Evolutionary conservation across 1,139 yeast species (phyloP), one percentile per base, ranked within the genome.

Genomic region (Hansenula sp.): DNA sequence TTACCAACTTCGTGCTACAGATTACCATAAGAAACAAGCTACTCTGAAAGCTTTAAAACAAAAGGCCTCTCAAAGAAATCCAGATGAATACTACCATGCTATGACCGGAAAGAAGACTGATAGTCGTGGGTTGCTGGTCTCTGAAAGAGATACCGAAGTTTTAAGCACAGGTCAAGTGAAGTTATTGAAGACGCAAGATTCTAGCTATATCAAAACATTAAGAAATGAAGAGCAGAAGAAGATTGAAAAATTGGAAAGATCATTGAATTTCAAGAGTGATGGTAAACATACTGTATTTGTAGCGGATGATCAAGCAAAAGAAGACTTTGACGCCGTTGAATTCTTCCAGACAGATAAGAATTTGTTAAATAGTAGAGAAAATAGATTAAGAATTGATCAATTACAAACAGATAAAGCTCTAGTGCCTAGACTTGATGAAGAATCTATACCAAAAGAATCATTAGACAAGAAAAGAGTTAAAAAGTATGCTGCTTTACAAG

Each of bases 51-150:
- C 84, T 1, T 74, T 93, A 50, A 79, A 87, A 57, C 73, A 73
- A 40, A 89, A 89, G 62, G 95, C 87, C 1, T 70, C 74, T 38
- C 74, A 75, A 38, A 77, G 90, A 55, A 93, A 93, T 62, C 96
- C 95, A n/a, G 98, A 93, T 74, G 99, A 93, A 65, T 93, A 86
- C 68, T 89, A 90, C 66, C 96, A 89, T 77, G 93, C 89, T 18
- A 93, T 93, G 98, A 79, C 84, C 36, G 72, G 74, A 24, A 72
- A 74, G 49, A 74, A 72, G 55, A 81, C 95, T 4, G 95, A 87
- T 53, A 70, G 73, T 4, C 62, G 68, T 10, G 97, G 97, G 1
- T 71, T 86, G 13, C 61, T 84, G 41, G 65, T 86, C 11, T 67
- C 82, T 3, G 88, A 86, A 38, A 70, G 96, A 52, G 90, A 80